Evolutionary conservation across 1,139 yeast species (phyloP), one percentile per base, ranked within the genome.

Genomic region (Diutina sp.): DNA sequence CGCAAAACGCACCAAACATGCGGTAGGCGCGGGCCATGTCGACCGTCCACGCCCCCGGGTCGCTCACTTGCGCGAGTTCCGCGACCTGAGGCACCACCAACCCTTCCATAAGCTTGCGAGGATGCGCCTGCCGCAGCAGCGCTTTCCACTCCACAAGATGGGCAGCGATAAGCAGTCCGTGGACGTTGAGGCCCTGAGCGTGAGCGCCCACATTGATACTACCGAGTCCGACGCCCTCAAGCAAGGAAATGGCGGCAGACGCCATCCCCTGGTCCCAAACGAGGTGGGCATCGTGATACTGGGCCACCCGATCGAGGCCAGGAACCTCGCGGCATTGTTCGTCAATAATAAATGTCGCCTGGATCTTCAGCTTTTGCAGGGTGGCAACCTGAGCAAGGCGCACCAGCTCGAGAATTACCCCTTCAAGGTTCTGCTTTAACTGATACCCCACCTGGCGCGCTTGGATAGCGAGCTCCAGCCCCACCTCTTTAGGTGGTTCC

Each of bases 1-100:
- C 89, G 65, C 97, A 89, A 65, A 91, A 91, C 44, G 76, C 73
- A 0, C 91, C 98, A 62, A 87, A 78, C 3, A 76, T 72, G 59
- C 80, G 84, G 63, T 69, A 86, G 1, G 84, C 76, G 45, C 71
- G 68, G 0, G 86, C 79, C 56, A 65, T 56, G 60, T 65, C 63
- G 47, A 18, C 7, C 14, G 29, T 11, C 29, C 35, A 28, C 8
- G 16, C 14, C 12, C 62, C 25, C 1, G 47, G 4, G 53, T 62
- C 63, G 50, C 64, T 61, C 30, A 64, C 60, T 14, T 71, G 66
- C 11, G 58, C 56, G 1, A 62, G 61, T 7, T 70, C 65, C 0
- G 79, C 74, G 4, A 51, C 47, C 56, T 59, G 57, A 0, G 82
- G 78, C 3, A 72, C 68, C 14, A 89, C 82, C 64, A 84, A 84